Evolutionary conservation across 2,329 filamentous ascomycete species (phyloP).

Genomic region (Phaeosphaeria sp.): DNA sequence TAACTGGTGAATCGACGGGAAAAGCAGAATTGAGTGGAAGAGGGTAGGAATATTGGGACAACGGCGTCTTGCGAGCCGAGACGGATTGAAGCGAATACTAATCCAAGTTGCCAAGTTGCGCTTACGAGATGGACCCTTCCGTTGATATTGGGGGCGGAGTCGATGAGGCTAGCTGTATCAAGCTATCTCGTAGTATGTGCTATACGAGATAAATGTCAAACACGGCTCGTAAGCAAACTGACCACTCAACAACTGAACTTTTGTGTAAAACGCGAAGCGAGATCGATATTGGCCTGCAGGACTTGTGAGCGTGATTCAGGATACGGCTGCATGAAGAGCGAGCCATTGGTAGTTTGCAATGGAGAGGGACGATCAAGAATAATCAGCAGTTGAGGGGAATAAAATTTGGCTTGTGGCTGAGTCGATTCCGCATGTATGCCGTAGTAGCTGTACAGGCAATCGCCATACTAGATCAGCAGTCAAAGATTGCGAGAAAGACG

Average conservation of each 20-base stretch:
- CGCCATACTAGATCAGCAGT: background rate
- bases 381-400: background rate
- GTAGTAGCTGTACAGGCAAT: background rate
- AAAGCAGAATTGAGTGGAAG: background rate
- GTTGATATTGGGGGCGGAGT: background rate
- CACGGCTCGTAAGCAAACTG: background rate
- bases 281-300: background rate
- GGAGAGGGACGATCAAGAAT: background rate
- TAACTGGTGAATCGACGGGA: background rate
- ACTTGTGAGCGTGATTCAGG: background rate
- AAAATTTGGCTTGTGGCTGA: background rate
- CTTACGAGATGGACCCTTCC: background rate
- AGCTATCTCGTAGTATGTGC: background rate
- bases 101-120: background rate
- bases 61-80: background rate
- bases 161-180: background rate
- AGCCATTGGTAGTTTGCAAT: background rate
- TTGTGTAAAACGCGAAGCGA: background rate
- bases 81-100: background rate
- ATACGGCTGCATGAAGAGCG: background rate
- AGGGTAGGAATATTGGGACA: background rate
- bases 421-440: background rate
- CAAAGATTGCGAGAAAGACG: background rate
- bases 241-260: background rate
- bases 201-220: background rate